Evolutionary conservation across 805 yeast genomes (phyloP).

Genomic region (Spathaspora arborariae): DNA sequence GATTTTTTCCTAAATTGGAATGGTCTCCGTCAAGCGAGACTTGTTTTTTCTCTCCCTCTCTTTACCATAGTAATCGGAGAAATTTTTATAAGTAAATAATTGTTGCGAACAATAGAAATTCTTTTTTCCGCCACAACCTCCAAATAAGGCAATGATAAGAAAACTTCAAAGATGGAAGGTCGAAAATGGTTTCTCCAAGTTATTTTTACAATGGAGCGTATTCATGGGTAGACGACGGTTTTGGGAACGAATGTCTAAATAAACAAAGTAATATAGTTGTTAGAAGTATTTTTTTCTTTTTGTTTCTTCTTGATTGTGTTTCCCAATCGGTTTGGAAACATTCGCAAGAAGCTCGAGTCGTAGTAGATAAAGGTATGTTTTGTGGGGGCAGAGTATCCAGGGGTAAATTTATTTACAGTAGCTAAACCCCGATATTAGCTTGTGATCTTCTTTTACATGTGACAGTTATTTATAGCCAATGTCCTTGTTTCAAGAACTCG

Average conservation of each 20-base stretch:
- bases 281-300: not conserved
- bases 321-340: not conserved
- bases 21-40: not conserved
- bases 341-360: not conserved
- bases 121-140: not conserved
- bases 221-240: not conserved
- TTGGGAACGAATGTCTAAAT: not conserved
- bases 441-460: no score
- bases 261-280: not conserved
- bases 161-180: not conserved
- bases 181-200: not conserved
- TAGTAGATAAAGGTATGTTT: not conserved
- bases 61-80: not conserved
- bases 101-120: slow-evolving; percentile 1
- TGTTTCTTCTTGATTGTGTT: no score
- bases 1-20: not conserved
- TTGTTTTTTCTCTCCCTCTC: not conserved
- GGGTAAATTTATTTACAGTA: no score
- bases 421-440: no score
- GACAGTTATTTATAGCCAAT: no score
- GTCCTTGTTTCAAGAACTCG: no score
- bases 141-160: not conserved
- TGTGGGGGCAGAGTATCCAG: no score
- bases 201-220: not conserved
- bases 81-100: not conserved